Evolutionary conservation across 2,329 filamentous ascomycete species (phyloP).

Genomic region (Lachnellula willkommii): DNA sequence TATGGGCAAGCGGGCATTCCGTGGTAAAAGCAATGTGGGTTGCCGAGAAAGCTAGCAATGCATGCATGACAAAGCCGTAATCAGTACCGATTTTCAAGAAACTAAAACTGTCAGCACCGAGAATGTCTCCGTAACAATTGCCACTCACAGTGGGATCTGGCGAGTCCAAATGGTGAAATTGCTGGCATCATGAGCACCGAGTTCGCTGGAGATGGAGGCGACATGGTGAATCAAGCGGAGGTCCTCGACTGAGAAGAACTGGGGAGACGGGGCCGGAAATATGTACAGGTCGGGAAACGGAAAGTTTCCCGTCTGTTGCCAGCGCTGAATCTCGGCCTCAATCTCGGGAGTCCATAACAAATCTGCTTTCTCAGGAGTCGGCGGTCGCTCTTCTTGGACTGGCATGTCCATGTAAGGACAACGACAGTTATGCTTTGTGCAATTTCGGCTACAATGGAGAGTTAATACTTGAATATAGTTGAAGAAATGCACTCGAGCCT

Average conservation of each 20-base stretch:
- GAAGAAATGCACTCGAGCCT: slow-evolving; percentile 30
- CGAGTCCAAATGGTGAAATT: slow-evolving; percentile 89
- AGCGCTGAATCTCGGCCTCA: slow-evolving; percentile 72
- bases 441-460: slow-evolving; percentile 69
- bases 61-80: slow-evolving; percentile 88
- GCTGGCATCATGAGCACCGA: slow-evolving; percentile 70
- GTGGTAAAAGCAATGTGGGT: slow-evolving; percentile 89
- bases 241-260: slow-evolving; percentile 69
- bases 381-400: slow-evolving; percentile 56
- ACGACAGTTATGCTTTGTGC: slow-evolving; percentile 96
- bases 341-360: slow-evolving; percentile 85
- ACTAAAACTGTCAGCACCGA: slow-evolving; percentile 41
- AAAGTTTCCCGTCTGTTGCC: slow-evolving; percentile 78
- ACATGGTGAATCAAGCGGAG: slow-evolving; percentile 88
- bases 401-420: slow-evolving; percentile 95
- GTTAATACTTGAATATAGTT: slow-evolving; percentile 20
- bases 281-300: slow-evolving; percentile 78
- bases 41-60: slow-evolving; percentile 87
- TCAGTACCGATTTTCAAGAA: slow-evolving; percentile 78
- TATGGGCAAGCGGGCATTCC: slow-evolving; percentile 75
- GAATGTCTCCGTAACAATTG: slow-evolving; percentile 7
- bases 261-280: slow-evolving; percentile 68
- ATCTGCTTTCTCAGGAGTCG: slow-evolving; percentile 58
- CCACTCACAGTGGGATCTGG: slow-evolving; percentile 80
- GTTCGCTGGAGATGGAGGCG: slow-evolving; percentile 75